These are phyloP conservation scores for Fragaria ananassa DNA, from an alignment of 306 rosid species.

Conservation along the genomic window DNA sequence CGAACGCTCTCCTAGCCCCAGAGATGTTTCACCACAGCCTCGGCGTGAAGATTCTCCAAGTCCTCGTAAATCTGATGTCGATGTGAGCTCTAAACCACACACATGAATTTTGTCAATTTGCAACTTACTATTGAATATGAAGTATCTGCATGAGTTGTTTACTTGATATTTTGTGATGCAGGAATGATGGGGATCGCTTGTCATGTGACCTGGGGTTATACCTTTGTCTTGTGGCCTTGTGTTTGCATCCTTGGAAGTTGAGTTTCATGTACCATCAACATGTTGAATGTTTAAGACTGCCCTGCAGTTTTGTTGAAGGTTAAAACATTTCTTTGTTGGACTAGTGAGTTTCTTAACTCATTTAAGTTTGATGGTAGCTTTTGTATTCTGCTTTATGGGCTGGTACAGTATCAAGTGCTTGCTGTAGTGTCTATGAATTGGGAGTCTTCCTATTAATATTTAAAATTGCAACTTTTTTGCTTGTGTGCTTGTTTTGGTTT, in stretches of 20 bases:
- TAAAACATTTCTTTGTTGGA: constrained; percentile 42
- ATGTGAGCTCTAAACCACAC: constrained; percentile 36
- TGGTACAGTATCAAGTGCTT: constrained; percentile 17
- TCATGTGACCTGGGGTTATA: not conserved
- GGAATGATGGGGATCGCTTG: constrained; percentile 37
- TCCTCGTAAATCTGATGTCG: constrained; percentile 52
- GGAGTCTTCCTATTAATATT: constrained; percentile 12
- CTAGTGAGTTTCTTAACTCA: constrained; percentile 30
- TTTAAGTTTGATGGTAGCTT: constrained; percentile 24
- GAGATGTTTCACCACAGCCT: constrained; percentile 39
- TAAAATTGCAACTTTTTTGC: constrained; percentile 4
- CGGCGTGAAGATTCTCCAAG: constrained; percentile 50
- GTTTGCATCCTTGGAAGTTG: constrained; percentile 20
- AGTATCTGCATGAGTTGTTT: not conserved
- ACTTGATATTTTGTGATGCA: constrained; percentile 25
- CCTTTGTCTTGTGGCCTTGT: constrained; percentile 8
- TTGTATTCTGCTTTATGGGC: constrained; percentile 30
- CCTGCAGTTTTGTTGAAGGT: constrained; percentile 43
- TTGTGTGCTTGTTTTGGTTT: constrained; percentile 4
- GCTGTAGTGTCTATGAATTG: constrained; percentile 12
- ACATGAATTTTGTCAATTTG: not conserved
- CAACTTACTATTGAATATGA: not conserved
- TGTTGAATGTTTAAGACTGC: constrained; percentile 33
- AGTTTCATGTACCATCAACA: constrained; percentile 27
- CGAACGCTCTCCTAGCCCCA: constrained; percentile 37